Evolutionary conservation across 306 rosid species (phyloP), one percentile per base, ranked within the genome.

Genomic region (Prunus persica): DNA sequence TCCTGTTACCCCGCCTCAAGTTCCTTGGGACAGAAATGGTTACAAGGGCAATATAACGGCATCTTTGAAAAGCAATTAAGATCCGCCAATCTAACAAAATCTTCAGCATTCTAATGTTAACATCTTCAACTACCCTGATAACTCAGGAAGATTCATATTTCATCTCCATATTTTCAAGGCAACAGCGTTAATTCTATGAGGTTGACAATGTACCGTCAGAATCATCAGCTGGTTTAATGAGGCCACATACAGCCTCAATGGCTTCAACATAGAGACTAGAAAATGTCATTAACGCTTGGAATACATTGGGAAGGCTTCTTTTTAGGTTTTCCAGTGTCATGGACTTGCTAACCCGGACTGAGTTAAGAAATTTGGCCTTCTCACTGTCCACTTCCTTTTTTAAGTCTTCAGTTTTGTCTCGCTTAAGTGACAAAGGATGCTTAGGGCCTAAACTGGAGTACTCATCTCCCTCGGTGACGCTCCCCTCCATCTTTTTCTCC

Each of bases 261-360:
- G 88, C 93, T 75, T 86, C 87, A 27, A 80, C 78, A 66, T 84
- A 89, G 79, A 82, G 87, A 77, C 82, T 67, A 30, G 98, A 83
- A 82, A 88, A 96, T 72, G 65, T 84, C 85, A 82, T 67, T 10
- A 96, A 79, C 28, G 88, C 76, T 78, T 80, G 81, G 83, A 96
- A 96, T 60, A 90, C 90, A 14, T 65, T 73, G 22, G 99, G 99
- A 65, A 96, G 99, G 61, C 57, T 75, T 45, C 78, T 84, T 86
- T 83, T 87, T 79, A 92, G 89, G 66, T 76, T 76, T 54, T 82
- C 79, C 73, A 92, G 75, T 20, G 93, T 87, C 96, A 88, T 82
- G 76, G 71, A 67, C 63, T 70, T 87, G 65, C 83, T 83, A 38
- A 6, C 71, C 68, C 86, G 89, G n/a, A 86, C 89, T n/a, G 89